Percentiles rank a stretch among this genome's conserved stretches.
phyloP scores from a whole-genome alignment of 2,329 filamentous ascomycete genomes.

The Alternaria burnsii region DNA sequence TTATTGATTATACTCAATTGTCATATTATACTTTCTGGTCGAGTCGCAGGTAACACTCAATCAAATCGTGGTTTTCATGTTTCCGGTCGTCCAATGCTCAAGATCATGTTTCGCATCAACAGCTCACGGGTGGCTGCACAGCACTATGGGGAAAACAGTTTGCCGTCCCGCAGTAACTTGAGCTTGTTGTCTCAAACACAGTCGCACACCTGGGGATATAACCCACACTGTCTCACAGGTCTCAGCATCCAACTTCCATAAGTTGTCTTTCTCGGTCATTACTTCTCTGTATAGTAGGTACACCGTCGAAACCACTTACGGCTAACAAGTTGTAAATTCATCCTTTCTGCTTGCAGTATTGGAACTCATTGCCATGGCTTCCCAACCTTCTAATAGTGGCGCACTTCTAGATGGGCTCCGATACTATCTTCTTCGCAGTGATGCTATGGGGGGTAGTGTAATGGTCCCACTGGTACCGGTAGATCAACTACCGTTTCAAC shows the following conservation, averaged over 20 bases:
- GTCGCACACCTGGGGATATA: slow-evolving; percentile 8
- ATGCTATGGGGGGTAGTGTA: slow-evolving; percentile 20
- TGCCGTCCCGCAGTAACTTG: slow-evolving; percentile 12
- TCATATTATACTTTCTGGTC: not conserved
- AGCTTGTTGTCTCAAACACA: slow-evolving; percentile 25
- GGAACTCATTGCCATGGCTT: slow-evolving; percentile 12
- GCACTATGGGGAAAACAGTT: slow-evolving; percentile 3
- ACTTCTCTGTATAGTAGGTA: slow-evolving; percentile 3
- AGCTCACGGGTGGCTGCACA: not conserved
- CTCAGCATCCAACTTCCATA: not conserved
- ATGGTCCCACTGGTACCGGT: slow-evolving; percentile 54
- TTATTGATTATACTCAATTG: not conserved
- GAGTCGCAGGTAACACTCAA: not conserved
- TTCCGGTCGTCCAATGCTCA: not conserved
- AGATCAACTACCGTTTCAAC: slow-evolving; percentile 55
- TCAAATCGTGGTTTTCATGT: too few species aligned
- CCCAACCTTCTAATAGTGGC: not conserved
- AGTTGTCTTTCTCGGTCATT: not conserved
- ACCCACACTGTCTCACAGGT: not conserved
- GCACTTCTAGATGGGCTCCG: slow-evolving; percentile 29
- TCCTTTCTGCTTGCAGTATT: not conserved
- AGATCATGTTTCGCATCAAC: not conserved
- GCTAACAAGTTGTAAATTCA: not conserved
- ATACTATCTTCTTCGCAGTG: slow-evolving; percentile 51
- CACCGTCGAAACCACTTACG: not conserved